A percentile compares a stretch with the other conserved stretches of the same genome.
These are phyloP conservation scores for Phytopythium chamaehyphon DNA, from an alignment of 352 stramenopile species.

Conservation along the genomic window DNA sequence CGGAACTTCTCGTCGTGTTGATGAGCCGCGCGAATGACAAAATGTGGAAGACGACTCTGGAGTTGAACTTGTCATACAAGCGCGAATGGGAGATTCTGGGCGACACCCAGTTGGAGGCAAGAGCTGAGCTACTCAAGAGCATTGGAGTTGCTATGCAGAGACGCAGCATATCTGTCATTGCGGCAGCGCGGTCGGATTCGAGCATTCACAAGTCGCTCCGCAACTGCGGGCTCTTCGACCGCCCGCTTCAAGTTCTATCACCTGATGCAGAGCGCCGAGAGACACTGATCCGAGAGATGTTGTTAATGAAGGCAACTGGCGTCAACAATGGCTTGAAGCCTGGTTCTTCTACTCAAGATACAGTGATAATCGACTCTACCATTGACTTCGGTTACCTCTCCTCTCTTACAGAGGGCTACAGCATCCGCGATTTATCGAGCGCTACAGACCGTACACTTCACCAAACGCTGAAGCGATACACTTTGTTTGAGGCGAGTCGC, in stretches of 20 bases:
- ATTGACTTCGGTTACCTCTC: slow-evolving; percentile 63
- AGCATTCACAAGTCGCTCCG: slow-evolving; percentile 65
- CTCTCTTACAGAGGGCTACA: slow-evolving; percentile 76
- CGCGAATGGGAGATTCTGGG: slow-evolving; percentile 19
- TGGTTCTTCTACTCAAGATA: background rate
- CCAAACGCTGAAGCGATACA: slow-evolving; percentile 47
- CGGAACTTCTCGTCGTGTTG: slow-evolving; percentile 62
- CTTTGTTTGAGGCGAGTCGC: slow-evolving; percentile 15
- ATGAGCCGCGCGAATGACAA: slow-evolving; percentile 45
- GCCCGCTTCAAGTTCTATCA: slow-evolving; percentile 46
- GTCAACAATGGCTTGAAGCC: slow-evolving; percentile 16
- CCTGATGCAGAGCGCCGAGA: slow-evolving; percentile 66
- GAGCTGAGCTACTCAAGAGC: slow-evolving; percentile 36
- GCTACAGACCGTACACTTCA: slow-evolving; percentile 66
- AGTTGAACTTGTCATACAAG: slow-evolving; percentile 57
- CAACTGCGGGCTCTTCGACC: slow-evolving; percentile 65
- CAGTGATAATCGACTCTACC: slow-evolving; percentile 34
- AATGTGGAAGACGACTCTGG: slow-evolving; percentile 56
- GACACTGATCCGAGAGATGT: slow-evolving; percentile 52
- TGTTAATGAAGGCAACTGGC: slow-evolving; percentile 40
- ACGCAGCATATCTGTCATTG: slow-evolving; percentile 69
- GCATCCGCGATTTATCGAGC: slow-evolving; percentile 70
- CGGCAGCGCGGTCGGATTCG: slow-evolving; percentile 48
- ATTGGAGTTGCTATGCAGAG: slow-evolving; percentile 50
- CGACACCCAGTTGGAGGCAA: slow-evolving; percentile 12